Conservation (phyloP, 441 rosid species). For the Pelargonium australe region DNA sequence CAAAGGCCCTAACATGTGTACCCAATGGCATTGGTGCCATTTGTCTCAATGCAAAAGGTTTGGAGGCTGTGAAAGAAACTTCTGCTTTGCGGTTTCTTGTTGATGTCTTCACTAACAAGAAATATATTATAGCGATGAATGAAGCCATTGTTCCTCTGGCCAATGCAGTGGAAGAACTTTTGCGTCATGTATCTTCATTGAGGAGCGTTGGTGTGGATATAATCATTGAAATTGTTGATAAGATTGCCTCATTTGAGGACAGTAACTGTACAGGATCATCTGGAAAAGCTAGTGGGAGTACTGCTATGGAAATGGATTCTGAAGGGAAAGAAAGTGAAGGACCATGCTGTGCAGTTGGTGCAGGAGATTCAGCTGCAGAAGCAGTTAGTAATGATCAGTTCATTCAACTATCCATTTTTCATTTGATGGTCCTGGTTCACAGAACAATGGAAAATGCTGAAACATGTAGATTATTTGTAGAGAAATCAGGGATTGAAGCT, state of each 20-base stretch:
- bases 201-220: slow-evolving; percentile 89
- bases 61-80: slow-evolving; percentile 89
- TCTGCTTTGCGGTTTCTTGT: slow-evolving; percentile 77
- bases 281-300: slow-evolving; percentile 44
- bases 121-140: slow-evolving; percentile 85
- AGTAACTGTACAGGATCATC: slow-evolving; percentile 39
- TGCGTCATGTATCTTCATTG: slow-evolving; percentile 85
- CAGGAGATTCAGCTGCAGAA: slow-evolving; percentile 39
- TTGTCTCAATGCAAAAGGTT: slow-evolving; percentile 88
- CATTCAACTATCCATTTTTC: slow-evolving; percentile 81
- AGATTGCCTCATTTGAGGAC: slow-evolving; percentile 61
- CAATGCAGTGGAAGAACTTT: slow-evolving; percentile 95
- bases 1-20: slow-evolving; percentile 90
- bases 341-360: slow-evolving; percentile 39
- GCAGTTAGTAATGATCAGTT: slow-evolving; percentile 76
- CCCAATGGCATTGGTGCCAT: slow-evolving; percentile 96
- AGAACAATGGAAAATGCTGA: slow-evolving; percentile 95
- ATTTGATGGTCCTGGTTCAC: slow-evolving; percentile 90
- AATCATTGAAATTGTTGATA: slow-evolving; percentile 81
- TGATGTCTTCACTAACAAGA: slow-evolving; percentile 78
- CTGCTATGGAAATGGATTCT: slow-evolving; percentile 92
- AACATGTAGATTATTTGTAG: slow-evolving; percentile 91
- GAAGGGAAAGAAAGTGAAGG: slow-evolving; percentile 54
- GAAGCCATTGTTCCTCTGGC: slow-evolving; percentile 95
- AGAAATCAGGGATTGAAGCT: slow-evolving; percentile 93